A percentile compares a stretch with the other conserved stretches of the same genome.
These are phyloP conservation scores for Climacium dendroides DNA, from an alignment of 225 moss, liverwort and hornwort genomes.

Conservation along the genomic window DNA sequence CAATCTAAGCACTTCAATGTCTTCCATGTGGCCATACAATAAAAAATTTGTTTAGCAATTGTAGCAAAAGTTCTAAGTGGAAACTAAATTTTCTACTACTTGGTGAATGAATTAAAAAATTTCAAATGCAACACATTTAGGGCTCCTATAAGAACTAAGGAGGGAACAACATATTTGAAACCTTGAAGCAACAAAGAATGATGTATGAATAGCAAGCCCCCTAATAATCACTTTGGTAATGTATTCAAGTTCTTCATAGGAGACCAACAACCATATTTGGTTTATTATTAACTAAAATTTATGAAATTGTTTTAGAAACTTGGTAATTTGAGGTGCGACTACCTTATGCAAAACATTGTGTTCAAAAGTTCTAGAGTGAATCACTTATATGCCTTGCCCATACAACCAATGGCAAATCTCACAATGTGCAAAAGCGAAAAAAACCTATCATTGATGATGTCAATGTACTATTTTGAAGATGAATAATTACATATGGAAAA, in stretches of 20 bases:
- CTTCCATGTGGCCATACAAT: rapidly evolving
- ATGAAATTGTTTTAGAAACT: too few relatives aligned
- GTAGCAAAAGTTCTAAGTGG: rapidly evolving
- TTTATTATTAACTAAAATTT: too few relatives aligned
- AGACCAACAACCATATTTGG: not conserved
- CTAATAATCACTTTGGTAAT: too few relatives aligned
- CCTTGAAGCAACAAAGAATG: not conserved
- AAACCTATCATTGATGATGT: not conserved
- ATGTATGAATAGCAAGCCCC: not conserved
- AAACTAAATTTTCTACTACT: not conserved
- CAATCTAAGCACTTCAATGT: not conserved
- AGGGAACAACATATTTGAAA: not conserved
- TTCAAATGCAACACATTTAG: not conserved
- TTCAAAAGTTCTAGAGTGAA: not conserved
- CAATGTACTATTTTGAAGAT: not conserved
- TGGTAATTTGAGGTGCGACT: too few relatives aligned
- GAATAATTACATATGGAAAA: not conserved
- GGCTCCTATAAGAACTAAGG: rapidly evolving
- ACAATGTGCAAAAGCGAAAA: not conserved
- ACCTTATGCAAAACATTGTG: rapidly evolving
- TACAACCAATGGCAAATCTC: not conserved
- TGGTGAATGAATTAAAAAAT: not conserved
- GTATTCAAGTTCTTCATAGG: not conserved
- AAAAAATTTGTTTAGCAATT: not conserved
- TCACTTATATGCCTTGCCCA: not conserved